Base-by-base conservation (phyloP, 2,329 filamentous ascomycete genomes). In the Fusarium sp. region DNA sequence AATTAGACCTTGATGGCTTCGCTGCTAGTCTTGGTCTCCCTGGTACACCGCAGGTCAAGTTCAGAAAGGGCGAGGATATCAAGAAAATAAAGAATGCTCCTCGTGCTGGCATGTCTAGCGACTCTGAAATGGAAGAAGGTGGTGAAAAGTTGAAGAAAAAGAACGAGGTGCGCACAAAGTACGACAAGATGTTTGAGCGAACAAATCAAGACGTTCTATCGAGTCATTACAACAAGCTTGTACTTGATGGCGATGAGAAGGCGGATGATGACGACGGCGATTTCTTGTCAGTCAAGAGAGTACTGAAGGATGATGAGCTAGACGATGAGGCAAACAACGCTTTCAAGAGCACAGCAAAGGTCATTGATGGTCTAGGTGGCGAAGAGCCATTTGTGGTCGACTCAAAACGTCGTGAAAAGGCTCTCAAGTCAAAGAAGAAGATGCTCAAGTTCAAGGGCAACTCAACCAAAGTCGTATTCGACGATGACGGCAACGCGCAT, bases 171-270 rank as follows among this genome's bases (percentile, higher is more conserved):
- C 90, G 95, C 70, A 99, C 97, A 38, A 98, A 98, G 82, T 97
- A 97, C 81, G 95, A 99, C 82, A 92, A 94, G 77, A 98, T 99
- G 96, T 98, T 98, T 83, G 96, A 98, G 85, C 89, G 96, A 69
- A 93, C 93, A 77, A 99, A 99, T 83, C 96, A 98, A 83, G 95
- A 98, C 80, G 93, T 99, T 38, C 84, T 99, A 73, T 95, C 96
- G n/a, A 91, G 92, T 63, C 96, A 99, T 83, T 98, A 98, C 85
- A 90, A 91, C 68, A 98, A 96, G 79, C 88, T 99, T 72, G 91
- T 98, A 69, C 87, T 87, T 57, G 88, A 91, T 44, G 90, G 83
- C 6, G 82, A 83, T 11, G 81, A 87, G 66, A 89, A 76, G 15
- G 87, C 79, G 8, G 86, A 81, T 8, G 88, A 90, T 61, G 89